Percentiles rank a stretch among this genome's conserved stretches.
Evolutionary conservation across 2,329 filamentous ascomycete species (phyloP).

Genomic region (Colletotrichum orbiculare): DNA sequence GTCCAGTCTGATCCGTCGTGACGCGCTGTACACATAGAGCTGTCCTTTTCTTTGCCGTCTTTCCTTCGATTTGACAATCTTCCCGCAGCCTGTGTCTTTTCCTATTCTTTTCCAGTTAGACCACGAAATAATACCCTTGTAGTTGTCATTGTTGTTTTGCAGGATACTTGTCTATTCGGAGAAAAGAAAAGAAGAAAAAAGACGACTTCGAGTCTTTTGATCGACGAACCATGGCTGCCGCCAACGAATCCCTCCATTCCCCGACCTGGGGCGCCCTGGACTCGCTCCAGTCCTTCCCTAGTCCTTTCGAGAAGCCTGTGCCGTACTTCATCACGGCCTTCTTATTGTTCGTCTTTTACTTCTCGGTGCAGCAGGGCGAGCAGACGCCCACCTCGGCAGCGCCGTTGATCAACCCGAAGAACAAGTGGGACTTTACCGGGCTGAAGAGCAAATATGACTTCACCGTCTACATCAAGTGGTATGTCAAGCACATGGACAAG

Average conservation of each 20-base stretch:
- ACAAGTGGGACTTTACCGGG: constrained; percentile 26
- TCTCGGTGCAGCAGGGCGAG: constrained; percentile 27
- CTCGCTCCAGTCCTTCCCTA: constrained; percentile 28
- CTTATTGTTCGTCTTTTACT: constrained; percentile 29
- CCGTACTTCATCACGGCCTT: constrained; percentile 33
- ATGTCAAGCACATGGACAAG: constrained; percentile 18
- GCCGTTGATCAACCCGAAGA: constrained; percentile 12
- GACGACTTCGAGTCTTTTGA: neutral
- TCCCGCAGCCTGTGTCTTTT: neutral
- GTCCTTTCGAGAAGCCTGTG: constrained; percentile 29
- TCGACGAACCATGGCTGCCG: constrained; percentile 27
- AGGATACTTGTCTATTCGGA: constrained; percentile 4
- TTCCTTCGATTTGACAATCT: constrained; percentile 1
- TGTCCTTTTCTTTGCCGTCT: constrained; percentile 32
- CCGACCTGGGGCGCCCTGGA: constrained; percentile 31
- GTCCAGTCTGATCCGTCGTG: constrained; percentile 24
- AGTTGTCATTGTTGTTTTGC: neutral
- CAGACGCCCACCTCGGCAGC: constrained; percentile 13
- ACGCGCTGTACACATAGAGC: constrained; percentile 25
- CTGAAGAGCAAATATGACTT: constrained; percentile 31
- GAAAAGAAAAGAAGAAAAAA: neutral
- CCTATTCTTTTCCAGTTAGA: constrained; percentile 4
- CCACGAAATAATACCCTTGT: neutral
- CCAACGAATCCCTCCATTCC: constrained; percentile 27
- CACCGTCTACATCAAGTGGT: constrained; percentile 1